These are phyloP conservation scores for Camelina laxa DNA, from an alignment of 345 rosid species.

Conservation along the genomic window DNA sequence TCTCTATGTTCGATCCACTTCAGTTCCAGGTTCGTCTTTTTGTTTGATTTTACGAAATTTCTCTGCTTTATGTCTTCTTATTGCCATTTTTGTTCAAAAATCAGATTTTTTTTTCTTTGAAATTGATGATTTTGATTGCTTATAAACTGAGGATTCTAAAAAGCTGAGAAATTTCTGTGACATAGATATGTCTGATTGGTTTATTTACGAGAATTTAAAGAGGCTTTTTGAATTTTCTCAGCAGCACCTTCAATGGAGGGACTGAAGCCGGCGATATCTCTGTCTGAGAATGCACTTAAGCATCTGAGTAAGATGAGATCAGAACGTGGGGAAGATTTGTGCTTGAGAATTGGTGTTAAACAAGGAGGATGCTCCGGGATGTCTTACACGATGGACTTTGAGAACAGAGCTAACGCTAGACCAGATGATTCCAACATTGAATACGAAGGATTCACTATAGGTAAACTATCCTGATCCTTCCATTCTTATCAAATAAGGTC, in stretches of 20 bases:
- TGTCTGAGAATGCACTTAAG: constrained; percentile 78
- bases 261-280: constrained; percentile 69
- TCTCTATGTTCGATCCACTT: constrained; percentile 60
- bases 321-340: constrained; percentile 72
- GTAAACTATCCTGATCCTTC: constrained; percentile 49
- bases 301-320: constrained; percentile 83
- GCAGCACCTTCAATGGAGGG: constrained; percentile 60
- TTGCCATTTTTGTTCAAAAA: background rate
- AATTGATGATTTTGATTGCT: constrained; percentile 20
- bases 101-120: background rate
- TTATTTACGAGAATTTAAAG: constrained; percentile 14
- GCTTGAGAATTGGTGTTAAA: constrained; percentile 89
- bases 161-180: background rate
- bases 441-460: constrained; percentile 75
- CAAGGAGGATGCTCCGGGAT: constrained; percentile 98
- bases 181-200: background rate
- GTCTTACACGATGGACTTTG: constrained; percentile 97
- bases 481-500: background rate
- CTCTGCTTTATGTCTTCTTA: constrained; percentile 9
- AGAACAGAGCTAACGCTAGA: constrained; percentile 62
- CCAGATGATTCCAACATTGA: constrained; percentile 85
- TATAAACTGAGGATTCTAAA: background rate
- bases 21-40: constrained; percentile 54
- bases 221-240: constrained; percentile 28
- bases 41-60: background rate